These are phyloP conservation scores for Epithele typhae DNA, from an alignment of 768 basidiomycete species.

Conservation along the genomic window DNA sequence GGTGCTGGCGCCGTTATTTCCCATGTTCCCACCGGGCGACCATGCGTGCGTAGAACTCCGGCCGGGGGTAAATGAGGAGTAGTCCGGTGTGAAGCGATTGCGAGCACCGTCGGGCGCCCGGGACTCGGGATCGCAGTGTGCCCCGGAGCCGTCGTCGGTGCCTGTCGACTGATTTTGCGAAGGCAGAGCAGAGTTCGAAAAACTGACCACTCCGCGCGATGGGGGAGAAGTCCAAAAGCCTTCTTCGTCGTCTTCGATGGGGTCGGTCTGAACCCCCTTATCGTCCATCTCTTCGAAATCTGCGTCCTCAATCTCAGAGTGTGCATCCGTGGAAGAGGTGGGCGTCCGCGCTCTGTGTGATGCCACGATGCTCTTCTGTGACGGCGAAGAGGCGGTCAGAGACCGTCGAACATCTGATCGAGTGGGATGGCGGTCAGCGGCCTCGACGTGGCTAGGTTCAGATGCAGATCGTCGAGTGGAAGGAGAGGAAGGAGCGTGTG, in stretches of 20 bases:
- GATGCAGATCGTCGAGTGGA: no score
- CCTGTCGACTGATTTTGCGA: no score
- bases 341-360: background rate
- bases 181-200: no score
- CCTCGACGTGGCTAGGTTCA: no score
- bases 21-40: constrained; percentile 11
- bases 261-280: constrained; percentile 9
- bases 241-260: constrained; percentile 7
- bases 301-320: constrained; percentile 5
- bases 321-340: background rate
- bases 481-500: no score
- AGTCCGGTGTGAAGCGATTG: no score
- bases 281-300: constrained; percentile 9
- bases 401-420: background rate
- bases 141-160: constrained; percentile 1
- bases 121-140: background rate
- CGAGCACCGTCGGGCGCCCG: background rate
- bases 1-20: constrained; percentile 2
- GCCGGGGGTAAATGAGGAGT: constrained; percentile 11
- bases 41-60: no score
- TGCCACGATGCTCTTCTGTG: constrained; percentile 1
- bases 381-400: constrained; percentile 6
- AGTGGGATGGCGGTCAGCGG: no score
- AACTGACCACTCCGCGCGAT: no score
- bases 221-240: constrained; percentile 2